A percentile compares a stretch with the other conserved stretches of the same genome.
Conservation (phyloP, 2,329 filamentous ascomycete genomes). For the Chaetomium sp. region DNA sequence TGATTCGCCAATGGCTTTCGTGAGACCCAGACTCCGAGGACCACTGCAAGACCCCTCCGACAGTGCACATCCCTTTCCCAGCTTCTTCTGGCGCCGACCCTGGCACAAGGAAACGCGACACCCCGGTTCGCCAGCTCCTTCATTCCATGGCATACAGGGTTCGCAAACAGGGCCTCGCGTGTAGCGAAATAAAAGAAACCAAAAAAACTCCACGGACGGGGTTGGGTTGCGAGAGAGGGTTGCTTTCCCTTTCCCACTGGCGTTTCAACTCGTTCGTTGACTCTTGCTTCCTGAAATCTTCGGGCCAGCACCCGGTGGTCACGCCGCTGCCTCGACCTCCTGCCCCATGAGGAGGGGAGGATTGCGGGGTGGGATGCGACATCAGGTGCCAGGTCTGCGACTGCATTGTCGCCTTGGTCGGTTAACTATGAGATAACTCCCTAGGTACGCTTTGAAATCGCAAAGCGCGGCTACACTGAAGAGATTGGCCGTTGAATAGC, state of each 20-base stretch:
- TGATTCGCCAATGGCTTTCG: conserved; percentile 22
- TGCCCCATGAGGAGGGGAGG: conserved; percentile 13
- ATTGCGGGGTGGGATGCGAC: conserved; percentile 9
- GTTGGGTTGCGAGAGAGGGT: background rate
- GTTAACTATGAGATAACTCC: no score
- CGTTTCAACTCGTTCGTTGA: background rate
- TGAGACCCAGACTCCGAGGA: background rate
- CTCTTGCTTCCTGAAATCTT: background rate
- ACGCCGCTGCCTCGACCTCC: conserved; percentile 11
- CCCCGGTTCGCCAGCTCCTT: background rate
- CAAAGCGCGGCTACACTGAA: background rate
- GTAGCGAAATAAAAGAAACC: conserved; percentile 6
- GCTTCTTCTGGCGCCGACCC: background rate
- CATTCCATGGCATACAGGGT: conserved; percentile 3
- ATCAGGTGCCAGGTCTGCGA: background rate
- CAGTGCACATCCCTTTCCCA: background rate
- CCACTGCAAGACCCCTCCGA: background rate
- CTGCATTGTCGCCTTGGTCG: background rate
- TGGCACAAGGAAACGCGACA: background rate
- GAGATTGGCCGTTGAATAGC: background rate
- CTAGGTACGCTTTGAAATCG: background rate
- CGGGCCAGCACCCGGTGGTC: background rate
- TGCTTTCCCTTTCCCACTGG: background rate
- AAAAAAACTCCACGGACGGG: background rate
- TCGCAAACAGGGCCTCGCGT: background rate